These are phyloP conservation scores for Microbotryum scabiosae DNA, from an alignment of 1,284 basidiomycete genomes.

Conservation along the genomic window DNA sequence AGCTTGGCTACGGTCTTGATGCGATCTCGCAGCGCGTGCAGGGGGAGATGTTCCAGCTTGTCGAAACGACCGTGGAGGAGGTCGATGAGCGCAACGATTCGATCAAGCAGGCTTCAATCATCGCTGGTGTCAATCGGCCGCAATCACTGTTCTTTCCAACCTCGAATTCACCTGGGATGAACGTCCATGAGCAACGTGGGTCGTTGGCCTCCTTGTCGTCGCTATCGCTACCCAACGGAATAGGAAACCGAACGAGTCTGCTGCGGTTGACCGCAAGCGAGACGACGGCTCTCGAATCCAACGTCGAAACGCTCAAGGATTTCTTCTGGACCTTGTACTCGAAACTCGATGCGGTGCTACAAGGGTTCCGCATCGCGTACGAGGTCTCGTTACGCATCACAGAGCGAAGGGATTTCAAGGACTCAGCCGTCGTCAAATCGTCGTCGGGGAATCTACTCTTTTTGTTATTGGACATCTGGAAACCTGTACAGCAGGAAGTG, in stretches of 20 bases:
- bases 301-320: slow-evolving; percentile 80
- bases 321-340: slow-evolving; percentile 98
- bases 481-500: slow-evolving; percentile 81
- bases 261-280: slow-evolving; percentile 70
- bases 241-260: slow-evolving; percentile 24
- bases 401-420: slow-evolving; percentile 79
- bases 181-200: slow-evolving; percentile 1
- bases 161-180: neutral
- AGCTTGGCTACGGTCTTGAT: slow-evolving; percentile 77
- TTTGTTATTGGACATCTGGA: slow-evolving; percentile 83
- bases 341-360: slow-evolving; percentile 90
- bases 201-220: slow-evolving; percentile 16
- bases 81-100: slow-evolving; percentile 62
- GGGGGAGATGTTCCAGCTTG: slow-evolving; percentile 72
- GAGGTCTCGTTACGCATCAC: slow-evolving; percentile 83
- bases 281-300: slow-evolving; percentile 54
- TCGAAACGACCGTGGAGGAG: slow-evolving; percentile 82
- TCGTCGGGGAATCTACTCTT: slow-evolving; percentile 52
- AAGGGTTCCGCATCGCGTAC: slow-evolving; percentile 82
- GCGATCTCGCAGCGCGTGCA: slow-evolving; percentile 73
- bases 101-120: slow-evolving; percentile 5
- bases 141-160: neutral
- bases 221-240: neutral
- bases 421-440: slow-evolving; percentile 64
- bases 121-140: slow-evolving; percentile 3